These are phyloP conservation scores for Mangifera indica DNA, from an alignment of 345 rosid genomes.

Conservation along the genomic window DNA sequence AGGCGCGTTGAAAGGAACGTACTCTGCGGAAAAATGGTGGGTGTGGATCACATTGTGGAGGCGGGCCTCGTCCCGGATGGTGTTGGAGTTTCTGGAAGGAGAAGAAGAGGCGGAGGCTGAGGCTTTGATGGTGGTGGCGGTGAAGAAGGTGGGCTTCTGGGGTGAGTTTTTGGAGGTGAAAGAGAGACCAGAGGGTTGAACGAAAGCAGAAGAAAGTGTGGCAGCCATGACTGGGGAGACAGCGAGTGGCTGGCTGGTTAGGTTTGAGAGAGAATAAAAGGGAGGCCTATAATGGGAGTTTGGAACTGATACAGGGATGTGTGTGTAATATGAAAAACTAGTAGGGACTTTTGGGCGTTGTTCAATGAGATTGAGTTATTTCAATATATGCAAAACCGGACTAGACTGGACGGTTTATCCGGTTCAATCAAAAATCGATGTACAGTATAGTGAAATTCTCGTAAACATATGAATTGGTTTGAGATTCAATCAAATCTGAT, in stretches of 20 bases:
- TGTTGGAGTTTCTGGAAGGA: slow-evolving; percentile 7
- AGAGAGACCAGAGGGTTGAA: slow-evolving; percentile 16
- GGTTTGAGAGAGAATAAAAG: background rate
- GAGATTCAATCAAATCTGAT: too few species aligned
- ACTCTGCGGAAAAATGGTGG: slow-evolving; percentile 47
- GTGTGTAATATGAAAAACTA: too few species aligned
- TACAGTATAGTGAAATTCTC: too few species aligned
- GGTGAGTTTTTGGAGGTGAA: background rate
- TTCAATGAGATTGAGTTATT: too few species aligned
- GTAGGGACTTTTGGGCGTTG: too few species aligned
- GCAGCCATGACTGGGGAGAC: slow-evolving; percentile 28
- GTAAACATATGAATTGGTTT: too few species aligned
- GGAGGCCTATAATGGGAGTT: slow-evolving; percentile 1
- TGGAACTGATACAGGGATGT: background rate
- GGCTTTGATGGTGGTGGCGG: background rate
- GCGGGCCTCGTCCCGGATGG: slow-evolving; percentile 60
- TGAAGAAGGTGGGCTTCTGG: background rate
- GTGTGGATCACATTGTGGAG: slow-evolving; percentile 27
- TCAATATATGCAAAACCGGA: too few species aligned
- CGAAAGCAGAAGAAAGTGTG: slow-evolving; percentile 7
- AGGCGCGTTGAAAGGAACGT: slow-evolving; percentile 53
- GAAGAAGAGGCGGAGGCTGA: slow-evolving; percentile 14
- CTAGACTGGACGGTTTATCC: too few species aligned
- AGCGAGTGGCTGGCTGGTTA: slow-evolving; percentile 6
- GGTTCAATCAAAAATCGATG: too few species aligned